phyloP scores from a whole-genome alignment of 805 yeast species.

The Saturnispora sekii region DNA sequence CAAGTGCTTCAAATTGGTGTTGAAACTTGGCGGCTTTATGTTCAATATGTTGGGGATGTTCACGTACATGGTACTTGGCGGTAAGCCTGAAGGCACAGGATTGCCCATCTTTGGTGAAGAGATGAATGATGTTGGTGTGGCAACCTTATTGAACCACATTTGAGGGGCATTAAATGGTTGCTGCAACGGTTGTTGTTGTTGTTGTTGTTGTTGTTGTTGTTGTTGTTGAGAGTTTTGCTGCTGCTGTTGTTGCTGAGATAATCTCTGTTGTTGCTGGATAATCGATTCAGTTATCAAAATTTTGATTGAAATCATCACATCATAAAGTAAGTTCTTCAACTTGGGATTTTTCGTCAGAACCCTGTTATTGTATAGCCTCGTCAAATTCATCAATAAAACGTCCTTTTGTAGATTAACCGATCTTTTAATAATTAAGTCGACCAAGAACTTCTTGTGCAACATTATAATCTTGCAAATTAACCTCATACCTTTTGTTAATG shows the following conservation, averaged over 20 bases:
- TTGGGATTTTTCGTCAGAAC: slow-evolving; percentile 37
- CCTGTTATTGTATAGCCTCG: slow-evolving; percentile 35
- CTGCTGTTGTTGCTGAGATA: slow-evolving; percentile 4
- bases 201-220: slow-evolving; percentile 7
- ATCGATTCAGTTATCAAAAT: slow-evolving; percentile 24
- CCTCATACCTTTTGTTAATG: slow-evolving; percentile 27
- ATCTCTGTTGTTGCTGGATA: slow-evolving; percentile 12
- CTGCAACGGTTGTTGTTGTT: slow-evolving; percentile 13
- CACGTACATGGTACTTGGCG: slow-evolving; percentile 5
- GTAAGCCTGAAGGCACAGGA: slow-evolving; percentile 1
- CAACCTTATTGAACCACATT: slow-evolving; percentile 14
- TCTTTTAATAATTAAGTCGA: slow-evolving; percentile 35
- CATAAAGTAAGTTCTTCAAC: slow-evolving; percentile 48
- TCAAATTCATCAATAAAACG: slow-evolving; percentile 37
- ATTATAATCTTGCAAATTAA: slow-evolving; percentile 46
- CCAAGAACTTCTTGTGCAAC: slow-evolving; percentile 44
- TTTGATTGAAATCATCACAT: slow-evolving; percentile 47
- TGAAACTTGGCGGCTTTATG: slow-evolving; percentile 26
- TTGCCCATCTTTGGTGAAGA: slow-evolving; percentile 1
- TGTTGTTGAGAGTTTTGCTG: background rate
- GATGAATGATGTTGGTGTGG: background rate
- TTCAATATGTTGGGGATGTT: slow-evolving; percentile 18
- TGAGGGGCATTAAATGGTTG: background rate
- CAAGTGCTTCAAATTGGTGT: slow-evolving; percentile 23
- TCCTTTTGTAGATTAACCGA: slow-evolving; percentile 33